Evolutionary conservation across 2,329 filamentous ascomycete species (phyloP), one percentile per base, ranked within the genome.

Genomic region (Elsinoe ampelina): DNA sequence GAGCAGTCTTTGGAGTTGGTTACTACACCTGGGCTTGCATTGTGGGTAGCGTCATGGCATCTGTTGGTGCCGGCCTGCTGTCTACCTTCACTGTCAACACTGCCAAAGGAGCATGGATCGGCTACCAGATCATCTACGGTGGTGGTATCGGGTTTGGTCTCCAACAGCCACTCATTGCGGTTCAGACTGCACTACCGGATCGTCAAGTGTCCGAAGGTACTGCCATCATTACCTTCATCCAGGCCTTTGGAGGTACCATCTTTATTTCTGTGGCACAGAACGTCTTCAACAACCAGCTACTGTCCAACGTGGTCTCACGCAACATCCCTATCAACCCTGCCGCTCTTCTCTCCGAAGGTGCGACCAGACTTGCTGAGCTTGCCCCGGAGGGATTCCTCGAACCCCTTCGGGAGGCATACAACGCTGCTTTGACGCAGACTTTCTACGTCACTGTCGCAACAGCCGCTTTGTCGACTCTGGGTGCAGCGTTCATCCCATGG

Each of bases 331-430:
- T 56, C 41, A 63, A 75, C 57, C 67, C 76, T 0, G 60, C 56
- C 8, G 59, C 73, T 17, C 73, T 80, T 2, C 65, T 75, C 13
- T 63, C 62, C 1, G 72, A 72, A 3, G 80, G 79, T 39, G 79
- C 79, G 0, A 89, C 85, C 0, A 76, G 81, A 50, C 73, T 91
- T 17, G 76, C 78, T 58, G 65, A 71, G 0, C 66, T 73, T 1
- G 80, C 88, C 22, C 71, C 77, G 0, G 61, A 69, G 0, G 63
- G 80, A 58, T 79, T 75, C 58, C 67, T 84, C 3, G 64, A 68
- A 1, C 70, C 73, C 0, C 83, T 90, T 8, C 72, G 83, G 1
- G 61, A 72, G 0, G 84, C 83, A 0, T 89, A 89, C 71, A 87
- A 87, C 64, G 67, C 73, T 22, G 75, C 83, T 0, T 67, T 89